These are phyloP conservation scores for Emergomyces orientalis DNA, from an alignment of 2,329 filamentous ascomycete species.

Conservation along the genomic window DNA sequence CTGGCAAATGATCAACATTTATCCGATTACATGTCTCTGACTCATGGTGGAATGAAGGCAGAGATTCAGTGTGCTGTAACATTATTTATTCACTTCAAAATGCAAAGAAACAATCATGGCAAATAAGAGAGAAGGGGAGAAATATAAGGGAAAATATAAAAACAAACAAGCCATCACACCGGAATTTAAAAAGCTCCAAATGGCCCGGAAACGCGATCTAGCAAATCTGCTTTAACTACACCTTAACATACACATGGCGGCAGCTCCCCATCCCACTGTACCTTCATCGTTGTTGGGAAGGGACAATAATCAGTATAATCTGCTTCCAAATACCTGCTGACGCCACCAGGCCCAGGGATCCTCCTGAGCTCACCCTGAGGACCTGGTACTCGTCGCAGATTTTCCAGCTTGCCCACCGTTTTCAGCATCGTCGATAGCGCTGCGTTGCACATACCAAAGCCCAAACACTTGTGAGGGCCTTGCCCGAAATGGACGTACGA, in stretches of 20 bases:
- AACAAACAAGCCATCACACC: background rate
- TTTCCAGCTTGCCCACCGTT: conserved; percentile 36
- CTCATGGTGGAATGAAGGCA: background rate
- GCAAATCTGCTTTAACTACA: background rate
- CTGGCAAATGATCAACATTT: background rate
- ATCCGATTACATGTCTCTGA: background rate
- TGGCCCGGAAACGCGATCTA: background rate
- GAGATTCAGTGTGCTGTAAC: background rate
- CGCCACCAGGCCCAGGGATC: conserved; percentile 30
- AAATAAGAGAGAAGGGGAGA: background rate
- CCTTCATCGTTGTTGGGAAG: conserved; percentile 38
- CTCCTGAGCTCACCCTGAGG: conserved; percentile 40
- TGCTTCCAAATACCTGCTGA: conserved; percentile 37
- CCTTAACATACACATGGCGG: conserved; percentile 13
- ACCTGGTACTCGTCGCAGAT: conserved; percentile 39
- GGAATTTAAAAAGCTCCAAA: background rate
- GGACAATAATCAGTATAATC: conserved; percentile 36
- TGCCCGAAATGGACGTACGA: conserved; percentile 39
- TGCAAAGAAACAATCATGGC: background rate
- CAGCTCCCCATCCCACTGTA: conserved; percentile 36
- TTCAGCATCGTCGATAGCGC: conserved; percentile 37
- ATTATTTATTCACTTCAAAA: background rate
- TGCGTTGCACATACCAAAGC: conserved; percentile 32
- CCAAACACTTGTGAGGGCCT: conserved; percentile 42
- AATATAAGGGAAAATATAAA: background rate